These are phyloP conservation scores for Sistotremastrum niveocremeum DNA, from an alignment of 768 basidiomycete genomes.

Conservation along the genomic window DNA sequence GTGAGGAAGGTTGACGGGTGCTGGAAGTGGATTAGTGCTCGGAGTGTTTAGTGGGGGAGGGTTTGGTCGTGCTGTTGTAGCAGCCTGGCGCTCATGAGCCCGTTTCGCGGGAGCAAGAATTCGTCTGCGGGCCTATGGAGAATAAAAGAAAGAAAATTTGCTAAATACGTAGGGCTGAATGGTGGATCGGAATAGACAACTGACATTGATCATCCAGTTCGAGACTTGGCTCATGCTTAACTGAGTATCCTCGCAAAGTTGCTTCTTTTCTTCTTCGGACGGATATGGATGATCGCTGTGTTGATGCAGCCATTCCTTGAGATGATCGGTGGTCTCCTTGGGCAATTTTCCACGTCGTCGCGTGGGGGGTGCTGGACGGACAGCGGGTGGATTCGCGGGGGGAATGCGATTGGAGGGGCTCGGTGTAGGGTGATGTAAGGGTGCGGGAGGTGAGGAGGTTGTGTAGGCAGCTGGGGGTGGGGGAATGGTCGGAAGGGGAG, in stretches of 20 bases:
- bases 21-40: no score
- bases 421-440: no score
- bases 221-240: constrained; percentile 83
- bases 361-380: constrained; percentile 43
- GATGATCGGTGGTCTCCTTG: constrained; percentile 80
- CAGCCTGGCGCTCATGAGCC: constrained; percentile 42
- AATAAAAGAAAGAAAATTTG: constrained; percentile 2
- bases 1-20: no score
- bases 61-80: constrained; percentile 52
- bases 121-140: constrained; percentile 55
- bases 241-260: constrained; percentile 73
- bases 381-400: no score
- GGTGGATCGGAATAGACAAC: constrained; percentile 13
- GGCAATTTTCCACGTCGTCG: constrained; percentile 81
- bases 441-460: no score
- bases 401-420: no score
- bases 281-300: constrained; percentile 86
- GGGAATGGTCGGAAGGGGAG: no score
- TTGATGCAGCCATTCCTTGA: constrained; percentile 79
- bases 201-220: constrained; percentile 87
- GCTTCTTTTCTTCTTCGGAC: constrained; percentile 83
- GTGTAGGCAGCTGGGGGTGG: no score
- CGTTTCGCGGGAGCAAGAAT: constrained; percentile 75
- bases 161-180: constrained; percentile 9
- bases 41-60: constrained; percentile 31